Evolutionary conservation across 75 land plant genomes (phyloP).

Genomic region (Pinus tabuliformis): DNA sequence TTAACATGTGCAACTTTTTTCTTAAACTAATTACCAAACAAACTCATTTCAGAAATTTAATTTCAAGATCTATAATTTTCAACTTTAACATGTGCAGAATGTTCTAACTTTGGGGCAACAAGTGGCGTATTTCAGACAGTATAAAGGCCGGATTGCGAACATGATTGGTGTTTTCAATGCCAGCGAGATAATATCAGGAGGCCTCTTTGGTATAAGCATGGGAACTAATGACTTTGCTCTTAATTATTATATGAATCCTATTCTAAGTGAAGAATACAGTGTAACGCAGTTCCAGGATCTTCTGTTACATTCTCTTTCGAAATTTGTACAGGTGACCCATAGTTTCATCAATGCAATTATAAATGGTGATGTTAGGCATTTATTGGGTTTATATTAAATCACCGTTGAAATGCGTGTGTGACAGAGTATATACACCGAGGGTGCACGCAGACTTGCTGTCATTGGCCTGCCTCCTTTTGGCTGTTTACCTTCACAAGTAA

Average conservation of each 20-base stretch:
- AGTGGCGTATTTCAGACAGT: slow-evolving; percentile 51
- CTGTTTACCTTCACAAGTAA: no score
- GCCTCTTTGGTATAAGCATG: slow-evolving; percentile 53
- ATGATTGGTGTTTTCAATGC: slow-evolving; percentile 41
- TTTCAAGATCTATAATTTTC: no score
- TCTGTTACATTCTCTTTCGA: slow-evolving; percentile 21
- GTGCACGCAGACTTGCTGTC: background rate
- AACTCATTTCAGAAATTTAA: no score
- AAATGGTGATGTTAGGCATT: no score
- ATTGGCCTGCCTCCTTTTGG: no score
- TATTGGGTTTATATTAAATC: no score
- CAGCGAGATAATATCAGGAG: slow-evolving; percentile 31
- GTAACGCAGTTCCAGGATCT: slow-evolving; percentile 43
- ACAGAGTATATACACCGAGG: no score
- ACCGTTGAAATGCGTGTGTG: no score
- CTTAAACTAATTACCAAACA: no score
- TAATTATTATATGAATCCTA: slow-evolving; percentile 79
- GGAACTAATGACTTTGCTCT: slow-evolving; percentile 74
- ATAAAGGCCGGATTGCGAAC: slow-evolving; percentile 32
- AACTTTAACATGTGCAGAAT: background rate
- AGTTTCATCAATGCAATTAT: background rate
- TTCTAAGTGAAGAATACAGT: slow-evolving; percentile 28
- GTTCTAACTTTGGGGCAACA: slow-evolving; percentile 48
- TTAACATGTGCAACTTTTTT: no score
- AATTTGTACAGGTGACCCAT: slow-evolving; percentile 38